Evolutionary conservation across 495 filamentous ascomycete genomes (phyloP).

Genomic region (Neurospora sp.): DNA sequence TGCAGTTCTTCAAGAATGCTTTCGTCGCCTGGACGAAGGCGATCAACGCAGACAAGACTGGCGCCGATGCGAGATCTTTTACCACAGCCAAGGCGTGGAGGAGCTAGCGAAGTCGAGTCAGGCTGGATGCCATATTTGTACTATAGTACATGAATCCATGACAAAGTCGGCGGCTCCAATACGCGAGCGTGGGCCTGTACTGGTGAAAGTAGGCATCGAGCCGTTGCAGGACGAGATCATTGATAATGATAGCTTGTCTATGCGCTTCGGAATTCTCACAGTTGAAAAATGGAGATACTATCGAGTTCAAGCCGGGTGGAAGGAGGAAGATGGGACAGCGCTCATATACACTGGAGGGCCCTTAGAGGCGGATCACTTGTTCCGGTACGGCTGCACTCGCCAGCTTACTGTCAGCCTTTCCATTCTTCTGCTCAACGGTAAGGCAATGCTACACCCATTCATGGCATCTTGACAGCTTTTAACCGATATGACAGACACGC

Average conservation of each 20-base stretch:
- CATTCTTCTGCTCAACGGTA: not conserved
- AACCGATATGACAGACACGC: not conserved
- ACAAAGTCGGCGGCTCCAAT: not conserved
- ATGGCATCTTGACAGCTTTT: not conserved
- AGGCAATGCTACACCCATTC: not conserved
- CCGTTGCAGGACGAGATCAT: not conserved
- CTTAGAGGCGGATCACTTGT: not conserved
- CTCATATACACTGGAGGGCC: not conserved
- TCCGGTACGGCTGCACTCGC: not conserved
- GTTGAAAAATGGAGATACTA: not conserved
- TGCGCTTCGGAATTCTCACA: not conserved
- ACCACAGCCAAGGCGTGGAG: not conserved
- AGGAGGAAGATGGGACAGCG: not conserved
- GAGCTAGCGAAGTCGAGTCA: not conserved
- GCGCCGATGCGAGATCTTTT: not conserved
- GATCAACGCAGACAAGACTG: not conserved
- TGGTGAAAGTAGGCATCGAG: not conserved
- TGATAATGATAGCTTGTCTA: not conserved
- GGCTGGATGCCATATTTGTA: not conserved
- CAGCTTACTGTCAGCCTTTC: not conserved
- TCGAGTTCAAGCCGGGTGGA: not conserved
- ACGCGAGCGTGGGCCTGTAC: not conserved
- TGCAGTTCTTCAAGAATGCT: not conserved
- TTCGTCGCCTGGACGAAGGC: not conserved
- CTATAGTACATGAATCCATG: not conserved